Conservation (phyloP, 176 grass and related monocot genomes). For the Eragrostis curvula region DNA sequence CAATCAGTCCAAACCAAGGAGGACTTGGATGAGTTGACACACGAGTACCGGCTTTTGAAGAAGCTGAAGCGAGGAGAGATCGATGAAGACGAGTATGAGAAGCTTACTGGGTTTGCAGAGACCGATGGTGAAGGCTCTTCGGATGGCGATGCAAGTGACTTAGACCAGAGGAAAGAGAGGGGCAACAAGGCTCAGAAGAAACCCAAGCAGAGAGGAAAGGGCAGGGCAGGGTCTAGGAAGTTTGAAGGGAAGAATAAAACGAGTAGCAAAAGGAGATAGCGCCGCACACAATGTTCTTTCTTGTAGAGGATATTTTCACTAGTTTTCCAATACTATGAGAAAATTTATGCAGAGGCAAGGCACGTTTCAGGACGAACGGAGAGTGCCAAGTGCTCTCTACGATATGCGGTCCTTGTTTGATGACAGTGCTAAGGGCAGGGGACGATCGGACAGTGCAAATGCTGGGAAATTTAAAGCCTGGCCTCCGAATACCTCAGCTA, state of each 20-base stretch:
- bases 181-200: constrained; percentile 51
- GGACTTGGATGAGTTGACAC: constrained; percentile 80
- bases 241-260: constrained; percentile 48
- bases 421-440: background rate
- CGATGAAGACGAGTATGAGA: constrained; percentile 84
- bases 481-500: too few relatives aligned
- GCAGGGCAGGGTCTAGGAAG: constrained; percentile 51
- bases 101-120: constrained; percentile 72
- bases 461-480: background rate
- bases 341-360: background rate
- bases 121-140: constrained; percentile 41
- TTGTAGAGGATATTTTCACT: background rate
- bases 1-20: constrained; percentile 80
- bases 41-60: constrained; percentile 83
- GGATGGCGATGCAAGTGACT: constrained; percentile 8
- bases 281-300: background rate
- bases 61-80: constrained; percentile 85
- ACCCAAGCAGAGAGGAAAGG: constrained; percentile 53
- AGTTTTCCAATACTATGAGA: background rate
- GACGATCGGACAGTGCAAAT: background rate
- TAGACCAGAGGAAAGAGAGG: constrained; percentile 41
- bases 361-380: background rate
- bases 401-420: too few relatives aligned
- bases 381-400: background rate
- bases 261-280: constrained; percentile 42